A percentile compares a stretch with the other conserved stretches of the same genome.
Evolutionary conservation across 768 basidiomycete genomes (phyloP).

Genomic region (Dioszegia hungarica): DNA sequence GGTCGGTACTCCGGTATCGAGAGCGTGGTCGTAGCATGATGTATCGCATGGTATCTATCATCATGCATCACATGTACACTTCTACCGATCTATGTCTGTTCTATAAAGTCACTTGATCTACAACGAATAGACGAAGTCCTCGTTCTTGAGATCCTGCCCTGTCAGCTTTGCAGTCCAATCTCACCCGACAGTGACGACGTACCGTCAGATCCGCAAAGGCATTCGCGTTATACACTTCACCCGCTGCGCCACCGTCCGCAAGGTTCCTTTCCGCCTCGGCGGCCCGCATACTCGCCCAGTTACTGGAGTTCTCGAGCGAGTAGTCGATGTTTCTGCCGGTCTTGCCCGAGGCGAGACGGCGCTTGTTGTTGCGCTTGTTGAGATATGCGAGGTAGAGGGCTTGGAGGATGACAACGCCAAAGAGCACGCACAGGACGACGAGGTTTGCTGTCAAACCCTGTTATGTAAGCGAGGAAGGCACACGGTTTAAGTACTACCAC

Average conservation of each 20-base stretch:
- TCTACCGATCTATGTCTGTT: slow-evolving; percentile 1
- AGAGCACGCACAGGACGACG: slow-evolving; percentile 16
- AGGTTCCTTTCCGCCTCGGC: neutral
- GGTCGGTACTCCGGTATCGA: too few relatives aligned
- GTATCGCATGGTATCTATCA: too few relatives aligned
- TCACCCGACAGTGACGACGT: too few relatives aligned
- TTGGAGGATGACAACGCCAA: slow-evolving; percentile 15
- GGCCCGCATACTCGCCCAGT: slow-evolving; percentile 12
- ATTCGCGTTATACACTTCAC: slow-evolving; percentile 18
- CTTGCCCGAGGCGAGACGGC: slow-evolving; percentile 17
- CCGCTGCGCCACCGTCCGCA: slow-evolving; percentile 8
- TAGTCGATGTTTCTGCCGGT: slow-evolving; percentile 20
- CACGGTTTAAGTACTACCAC: neutral
- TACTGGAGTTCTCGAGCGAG: slow-evolving; percentile 12
- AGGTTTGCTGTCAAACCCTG: slow-evolving; percentile 17
- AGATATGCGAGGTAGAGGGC: slow-evolving; percentile 15
- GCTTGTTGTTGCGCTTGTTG: slow-evolving; percentile 14
- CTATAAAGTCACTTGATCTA: too few relatives aligned
- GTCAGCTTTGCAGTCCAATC: too few relatives aligned
- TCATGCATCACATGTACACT: neutral
- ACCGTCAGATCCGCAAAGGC: slow-evolving; percentile 25
- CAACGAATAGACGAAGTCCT: slow-evolving; percentile 36
- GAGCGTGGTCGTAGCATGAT: too few relatives aligned
- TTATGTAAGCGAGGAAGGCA: neutral
- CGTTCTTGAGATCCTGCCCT: slow-evolving; percentile 41